phyloP scores from a whole-genome alignment of 2,329 filamentous ascomycete genomes.

The Torrubiella hemipterigena region DNA sequence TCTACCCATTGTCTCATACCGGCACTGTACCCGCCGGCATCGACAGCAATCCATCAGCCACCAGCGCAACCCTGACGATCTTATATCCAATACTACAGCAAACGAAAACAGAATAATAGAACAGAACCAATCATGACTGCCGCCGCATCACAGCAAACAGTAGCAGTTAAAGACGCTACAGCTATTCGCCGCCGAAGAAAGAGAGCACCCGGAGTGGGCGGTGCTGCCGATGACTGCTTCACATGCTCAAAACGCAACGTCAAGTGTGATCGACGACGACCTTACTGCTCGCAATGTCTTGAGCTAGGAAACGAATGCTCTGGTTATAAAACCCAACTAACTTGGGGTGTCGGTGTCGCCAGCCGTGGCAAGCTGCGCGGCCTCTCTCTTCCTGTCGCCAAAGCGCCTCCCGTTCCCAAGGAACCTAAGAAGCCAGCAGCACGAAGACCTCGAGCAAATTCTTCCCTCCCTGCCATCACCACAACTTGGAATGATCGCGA shows the following conservation, averaged over 20 bases:
- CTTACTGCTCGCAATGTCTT: slow-evolving; percentile 91
- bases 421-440: slow-evolving; percentile 34
- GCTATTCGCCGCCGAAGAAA: slow-evolving; percentile 59
- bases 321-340: slow-evolving; percentile 92
- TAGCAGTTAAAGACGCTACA: slow-evolving; percentile 36
- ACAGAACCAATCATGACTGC: slow-evolving; percentile 32
- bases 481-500: slow-evolving; percentile 19
- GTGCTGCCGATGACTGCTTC: slow-evolving; percentile 91
- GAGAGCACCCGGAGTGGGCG: slow-evolving; percentile 77
- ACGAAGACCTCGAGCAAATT: slow-evolving; percentile 32
- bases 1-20: no score
- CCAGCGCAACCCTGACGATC: no score
- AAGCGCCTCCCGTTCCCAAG: slow-evolving; percentile 41
- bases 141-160: slow-evolving; percentile 29
- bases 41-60: no score
- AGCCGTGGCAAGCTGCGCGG: slow-evolving; percentile 91
- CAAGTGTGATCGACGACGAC: slow-evolving; percentile 82
- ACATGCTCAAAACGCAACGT: slow-evolving; percentile 73
- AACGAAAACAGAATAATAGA: not conserved
- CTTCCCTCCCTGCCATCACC: slow-evolving; percentile 21
- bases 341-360: slow-evolving; percentile 91
- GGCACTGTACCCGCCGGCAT: no score
- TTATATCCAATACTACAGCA: not conserved
- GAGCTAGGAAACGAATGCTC: slow-evolving; percentile 87
- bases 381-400: slow-evolving; percentile 61